phyloP scores from a whole-genome alignment of 2,329 filamentous ascomycete genomes.

The Orbilia brochopaga region DNA sequence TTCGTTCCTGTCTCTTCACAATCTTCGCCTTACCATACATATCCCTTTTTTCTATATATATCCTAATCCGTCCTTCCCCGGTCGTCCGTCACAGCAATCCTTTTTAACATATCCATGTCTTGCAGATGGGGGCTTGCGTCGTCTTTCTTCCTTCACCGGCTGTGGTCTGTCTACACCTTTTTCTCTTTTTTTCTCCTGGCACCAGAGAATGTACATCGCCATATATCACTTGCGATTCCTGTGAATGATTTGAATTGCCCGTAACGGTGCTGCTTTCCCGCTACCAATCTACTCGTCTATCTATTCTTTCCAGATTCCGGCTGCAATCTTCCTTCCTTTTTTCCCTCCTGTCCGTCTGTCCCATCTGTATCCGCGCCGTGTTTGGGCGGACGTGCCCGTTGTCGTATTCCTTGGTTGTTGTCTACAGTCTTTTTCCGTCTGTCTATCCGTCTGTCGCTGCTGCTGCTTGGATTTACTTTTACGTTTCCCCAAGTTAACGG shows the following conservation, averaged over 20 bases:
- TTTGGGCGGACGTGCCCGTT: too few species aligned
- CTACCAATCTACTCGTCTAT: slow-evolving; percentile 24
- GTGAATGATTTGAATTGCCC: slow-evolving; percentile 21
- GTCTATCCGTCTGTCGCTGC: too few species aligned
- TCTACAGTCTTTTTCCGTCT: too few species aligned
- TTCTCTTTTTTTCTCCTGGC: slow-evolving; percentile 10
- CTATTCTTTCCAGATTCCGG: slow-evolving; percentile 4
- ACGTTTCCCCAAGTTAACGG: too few species aligned
- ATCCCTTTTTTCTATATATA: slow-evolving; percentile 30
- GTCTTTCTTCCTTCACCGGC: background rate
- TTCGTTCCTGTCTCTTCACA: slow-evolving; percentile 26
- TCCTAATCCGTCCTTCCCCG: slow-evolving; percentile 29
- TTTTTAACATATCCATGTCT: slow-evolving; percentile 39
- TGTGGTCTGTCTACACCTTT: background rate
- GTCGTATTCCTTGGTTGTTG: too few species aligned
- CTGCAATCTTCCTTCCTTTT: slow-evolving; percentile 10
- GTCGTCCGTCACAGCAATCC: slow-evolving; percentile 40
- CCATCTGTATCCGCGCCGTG: too few species aligned
- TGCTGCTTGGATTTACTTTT: too few species aligned
- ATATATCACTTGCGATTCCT: slow-evolving; percentile 39
- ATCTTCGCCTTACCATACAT: slow-evolving; percentile 47
- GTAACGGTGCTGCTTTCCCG: slow-evolving; percentile 12
- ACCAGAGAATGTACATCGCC: slow-evolving; percentile 49
- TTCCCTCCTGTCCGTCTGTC: background rate
- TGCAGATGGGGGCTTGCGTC: slow-evolving; percentile 1